Evolutionary conservation across 495 filamentous ascomycete genomes (phyloP).

Genomic region (Lasiosphaeriaceae sp.): DNA sequence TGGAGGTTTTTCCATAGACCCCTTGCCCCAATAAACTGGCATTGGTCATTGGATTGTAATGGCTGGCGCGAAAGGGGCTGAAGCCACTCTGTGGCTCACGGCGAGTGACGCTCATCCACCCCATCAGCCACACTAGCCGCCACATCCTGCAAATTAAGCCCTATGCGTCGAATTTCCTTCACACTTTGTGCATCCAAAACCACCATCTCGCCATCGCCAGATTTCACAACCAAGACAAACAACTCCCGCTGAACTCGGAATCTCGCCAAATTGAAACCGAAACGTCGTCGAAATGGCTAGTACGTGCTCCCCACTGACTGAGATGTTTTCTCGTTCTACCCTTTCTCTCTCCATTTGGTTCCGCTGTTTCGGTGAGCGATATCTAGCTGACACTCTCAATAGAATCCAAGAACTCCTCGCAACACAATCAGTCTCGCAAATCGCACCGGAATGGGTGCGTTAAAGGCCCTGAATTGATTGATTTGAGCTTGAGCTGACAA

Average conservation of each 20-base stretch:
- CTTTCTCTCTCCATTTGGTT: too few relatives aligned
- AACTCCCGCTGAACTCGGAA: conserved; percentile 30
- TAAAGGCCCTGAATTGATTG: background rate
- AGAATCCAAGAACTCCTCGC: conserved; percentile 99
- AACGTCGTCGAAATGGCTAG: conserved; percentile 48
- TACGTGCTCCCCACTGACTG: conserved; percentile 25
- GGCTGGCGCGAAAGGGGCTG: too few relatives aligned
- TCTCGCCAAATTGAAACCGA: conserved; percentile 44
- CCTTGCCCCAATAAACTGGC: too few relatives aligned
- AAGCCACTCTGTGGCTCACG: too few relatives aligned
- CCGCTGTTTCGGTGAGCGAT: too few relatives aligned
- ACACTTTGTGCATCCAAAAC: conserved; percentile 24
- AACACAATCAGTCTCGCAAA: conserved; percentile 69
- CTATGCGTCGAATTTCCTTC: conserved; percentile 22
- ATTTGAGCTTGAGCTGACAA: conserved; percentile 14
- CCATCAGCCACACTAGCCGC: too few relatives aligned
- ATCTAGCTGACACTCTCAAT: conserved; percentile 19
- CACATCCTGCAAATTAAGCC: conserved; percentile 28
- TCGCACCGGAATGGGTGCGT: conserved; percentile 91
- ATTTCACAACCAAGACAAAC: conserved; percentile 18
- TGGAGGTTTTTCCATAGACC: too few relatives aligned
- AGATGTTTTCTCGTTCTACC: conserved; percentile 1
- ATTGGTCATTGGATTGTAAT: too few relatives aligned
- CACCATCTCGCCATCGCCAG: conserved; percentile 17
- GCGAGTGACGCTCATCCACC: too few relatives aligned